Evolutionary conservation across 2,329 filamentous ascomycete genomes (phyloP).

Genomic region (Colletotrichum sp.): DNA sequence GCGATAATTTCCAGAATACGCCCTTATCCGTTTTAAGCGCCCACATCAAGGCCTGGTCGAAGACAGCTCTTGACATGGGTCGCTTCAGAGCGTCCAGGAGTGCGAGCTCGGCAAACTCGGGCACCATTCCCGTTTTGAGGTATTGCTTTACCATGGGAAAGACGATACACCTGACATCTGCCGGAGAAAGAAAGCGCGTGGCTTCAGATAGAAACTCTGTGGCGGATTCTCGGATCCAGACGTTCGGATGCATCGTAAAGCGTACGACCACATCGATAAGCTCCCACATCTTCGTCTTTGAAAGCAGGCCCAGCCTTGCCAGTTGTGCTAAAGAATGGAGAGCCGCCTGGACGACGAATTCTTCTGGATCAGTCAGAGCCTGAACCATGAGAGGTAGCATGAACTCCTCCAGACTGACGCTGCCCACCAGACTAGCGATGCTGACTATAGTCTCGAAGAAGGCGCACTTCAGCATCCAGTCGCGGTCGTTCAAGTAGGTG

Average conservation of each 20-base stretch:
- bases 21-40: conserved; percentile 81
- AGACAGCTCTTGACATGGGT: conserved; percentile 78
- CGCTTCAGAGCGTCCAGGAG: conserved; percentile 84
- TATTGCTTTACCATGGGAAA: conserved; percentile 82
- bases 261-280: conserved; percentile 82
- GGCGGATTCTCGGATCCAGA: conserved; percentile 93
- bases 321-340: conserved; percentile 88
- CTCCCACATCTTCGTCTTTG: conserved; percentile 85
- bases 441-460: conserved; percentile 97
- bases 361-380: conserved; percentile 89
- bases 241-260: conserved; percentile 91
- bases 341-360: conserved; percentile 91
- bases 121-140: conserved; percentile 73
- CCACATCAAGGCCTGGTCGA: conserved; percentile 89
- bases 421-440: conserved; percentile 89
- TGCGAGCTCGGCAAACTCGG: conserved; percentile 71
- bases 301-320: conserved; percentile 85
- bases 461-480: conserved; percentile 96
- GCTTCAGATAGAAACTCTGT: conserved; percentile 82
- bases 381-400: conserved; percentile 96
- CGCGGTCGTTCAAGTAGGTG: conserved; percentile 93
- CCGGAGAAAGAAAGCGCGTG: conserved; percentile 75
- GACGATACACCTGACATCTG: conserved; percentile 85
- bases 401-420: conserved; percentile 89
- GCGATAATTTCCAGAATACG: conserved; percentile 83